These are phyloP conservation scores for Plectranthus barbatus DNA, from an alignment of 257 asterid genomes.

Conservation along the genomic window DNA sequence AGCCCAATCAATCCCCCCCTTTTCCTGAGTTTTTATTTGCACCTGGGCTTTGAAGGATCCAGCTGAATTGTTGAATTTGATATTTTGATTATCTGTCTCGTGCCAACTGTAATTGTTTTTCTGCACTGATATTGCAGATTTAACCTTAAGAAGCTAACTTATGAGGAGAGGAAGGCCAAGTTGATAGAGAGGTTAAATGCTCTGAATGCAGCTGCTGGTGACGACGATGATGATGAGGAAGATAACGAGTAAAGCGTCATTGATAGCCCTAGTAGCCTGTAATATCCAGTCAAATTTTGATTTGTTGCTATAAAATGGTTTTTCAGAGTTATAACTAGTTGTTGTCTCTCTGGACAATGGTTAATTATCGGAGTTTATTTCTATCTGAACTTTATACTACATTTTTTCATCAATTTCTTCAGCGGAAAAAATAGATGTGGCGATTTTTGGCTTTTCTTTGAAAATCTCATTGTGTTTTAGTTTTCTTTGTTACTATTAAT, in stretches of 20 bases:
- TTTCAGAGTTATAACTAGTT: neutral
- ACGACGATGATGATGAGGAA: slow-evolving; percentile 24
- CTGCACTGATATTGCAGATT: slow-evolving; percentile 12
- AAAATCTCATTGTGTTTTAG: no score
- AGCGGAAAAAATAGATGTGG: neutral
- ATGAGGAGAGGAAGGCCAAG: no score
- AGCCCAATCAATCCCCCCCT: neutral
- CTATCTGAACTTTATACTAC: neutral
- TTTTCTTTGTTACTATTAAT: no score
- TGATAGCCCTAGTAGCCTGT: neutral
- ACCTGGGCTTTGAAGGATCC: no score
- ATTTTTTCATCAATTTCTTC: neutral
- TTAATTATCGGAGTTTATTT: neutral
- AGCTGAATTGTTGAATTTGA: neutral
- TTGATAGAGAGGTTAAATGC: slow-evolving; percentile 35
- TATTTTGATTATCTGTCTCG: neutral
- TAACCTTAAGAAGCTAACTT: slow-evolving; percentile 37
- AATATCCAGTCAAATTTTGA: neutral
- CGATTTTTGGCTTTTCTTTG: neutral
- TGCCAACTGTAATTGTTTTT: neutral
- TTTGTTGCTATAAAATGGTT: neutral
- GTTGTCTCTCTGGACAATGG: neutral
- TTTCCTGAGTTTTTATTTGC: neutral
- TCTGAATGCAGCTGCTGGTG: slow-evolving; percentile 31
- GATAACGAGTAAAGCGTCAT: slow-evolving; percentile 20